Base-by-base conservation (phyloP, 225 moss, liverwort and hornwort species). In the Asterella californica region DNA sequence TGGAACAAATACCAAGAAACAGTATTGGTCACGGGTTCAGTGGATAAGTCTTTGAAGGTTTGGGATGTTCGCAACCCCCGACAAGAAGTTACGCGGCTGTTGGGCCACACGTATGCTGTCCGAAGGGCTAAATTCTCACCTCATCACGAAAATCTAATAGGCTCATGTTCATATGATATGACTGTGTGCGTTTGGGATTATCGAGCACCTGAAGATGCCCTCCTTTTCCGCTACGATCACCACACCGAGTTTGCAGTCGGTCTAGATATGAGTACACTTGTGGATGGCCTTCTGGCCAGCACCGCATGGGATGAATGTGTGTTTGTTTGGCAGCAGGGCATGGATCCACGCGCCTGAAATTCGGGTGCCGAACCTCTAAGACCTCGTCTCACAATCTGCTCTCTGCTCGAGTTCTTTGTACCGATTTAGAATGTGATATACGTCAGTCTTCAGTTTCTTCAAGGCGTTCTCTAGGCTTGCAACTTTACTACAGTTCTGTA, bases 1-100 rank as follows among this genome's bases (percentile, higher is more conserved):
- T 97, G 97, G 94, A 97, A 93, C 86, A 94, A 97, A 78, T 97
- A 97, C 75, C 91, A 94, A 54, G 97, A 97, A 63, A 92, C 88
- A 52, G 24, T 92, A 46, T 80, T 97, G 37, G 92, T 93, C 29
- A 91, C 96, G 12, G 94, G 96, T 48, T 97, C 96, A 30, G 96
- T 94, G 52, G 96, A 97, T 78, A 97, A 93, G 80, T 94, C 94
- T 3, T 86, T 97, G 81, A 93, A 93, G 88, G 84, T 97, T 53
- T 97, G 96, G 96, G 96, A 97, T 81, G 90, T 97, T 60, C 88
- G 96, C n/a, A 91, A 91, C 75, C 94, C 94, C 17, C 88, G 96
- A 1, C 90, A 90, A 46, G 96, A 97, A 29, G 63, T 97, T 57
- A 90, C 91, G 17, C 80, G 89, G 47, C 81, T 97, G 81, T 87